Evolutionary conservation across 1,284 basidiomycete species (phyloP).

Genomic region (Austropuccinia psidii): DNA sequence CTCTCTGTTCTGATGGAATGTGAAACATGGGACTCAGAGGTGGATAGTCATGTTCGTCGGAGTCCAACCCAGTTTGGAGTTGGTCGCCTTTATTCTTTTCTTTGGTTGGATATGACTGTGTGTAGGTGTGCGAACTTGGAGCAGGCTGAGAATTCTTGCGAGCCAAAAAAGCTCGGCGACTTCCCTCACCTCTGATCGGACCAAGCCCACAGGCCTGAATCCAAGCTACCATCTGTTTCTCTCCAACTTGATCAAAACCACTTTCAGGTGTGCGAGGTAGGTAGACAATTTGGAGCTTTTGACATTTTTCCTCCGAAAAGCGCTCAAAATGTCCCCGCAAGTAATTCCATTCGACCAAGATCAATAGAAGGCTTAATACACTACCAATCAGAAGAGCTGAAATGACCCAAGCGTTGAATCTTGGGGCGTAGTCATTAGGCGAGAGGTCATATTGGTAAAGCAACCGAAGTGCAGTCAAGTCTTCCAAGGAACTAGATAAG

Average conservation of each 20-base stretch:
- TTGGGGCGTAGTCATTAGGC: neutral
- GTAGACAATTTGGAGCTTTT: conserved; percentile 12
- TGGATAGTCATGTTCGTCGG: neutral
- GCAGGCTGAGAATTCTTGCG: neutral
- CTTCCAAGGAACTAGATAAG: neutral
- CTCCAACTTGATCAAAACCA: conserved; percentile 16
- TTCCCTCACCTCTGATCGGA: conserved; percentile 7
- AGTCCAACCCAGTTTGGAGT: neutral
- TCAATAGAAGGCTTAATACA: neutral
- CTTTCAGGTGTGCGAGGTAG: neutral
- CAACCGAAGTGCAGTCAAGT: conserved; percentile 14
- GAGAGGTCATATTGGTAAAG: conserved; percentile 13
- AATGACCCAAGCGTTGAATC: neutral
- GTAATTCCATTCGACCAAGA: conserved; percentile 17
- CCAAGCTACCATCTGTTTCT: conserved; percentile 17
- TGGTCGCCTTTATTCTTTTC: neutral
- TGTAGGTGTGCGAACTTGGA: neutral
- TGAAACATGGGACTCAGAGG: neutral
- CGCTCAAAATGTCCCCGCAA: neutral
- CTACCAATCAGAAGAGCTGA: neutral
- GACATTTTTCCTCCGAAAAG: conserved; percentile 9
- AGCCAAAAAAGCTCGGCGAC: neutral
- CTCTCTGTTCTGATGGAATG: neutral
- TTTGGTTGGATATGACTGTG: neutral
- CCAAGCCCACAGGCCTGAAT: conserved; percentile 11